phyloP scores from a whole-genome alignment of 192 early-diverging fungal genomes.

The Coemansia sp. region DNA sequence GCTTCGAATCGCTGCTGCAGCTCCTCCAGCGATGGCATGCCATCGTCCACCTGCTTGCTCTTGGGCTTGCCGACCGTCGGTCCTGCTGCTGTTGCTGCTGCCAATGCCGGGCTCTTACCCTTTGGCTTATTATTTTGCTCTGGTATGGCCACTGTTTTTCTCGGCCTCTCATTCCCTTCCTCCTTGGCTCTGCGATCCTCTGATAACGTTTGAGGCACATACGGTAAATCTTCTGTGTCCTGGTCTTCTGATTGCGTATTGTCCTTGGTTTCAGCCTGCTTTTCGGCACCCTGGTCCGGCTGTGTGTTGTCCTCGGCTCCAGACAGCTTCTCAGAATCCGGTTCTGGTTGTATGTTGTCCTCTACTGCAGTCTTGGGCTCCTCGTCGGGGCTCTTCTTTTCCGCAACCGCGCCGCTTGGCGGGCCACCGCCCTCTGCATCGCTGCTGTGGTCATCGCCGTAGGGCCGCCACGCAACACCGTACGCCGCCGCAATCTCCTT shows the following conservation, averaged over 20 bases:
- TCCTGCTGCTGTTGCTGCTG: too few species aligned
- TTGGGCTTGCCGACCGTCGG: conserved; percentile 8
- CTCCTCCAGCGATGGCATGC: conserved; percentile 71
- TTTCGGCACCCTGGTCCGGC: not conserved
- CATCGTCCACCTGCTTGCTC: conserved; percentile 35
- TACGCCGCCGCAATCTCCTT: conserved; percentile 87
- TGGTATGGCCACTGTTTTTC: conserved; percentile 2
- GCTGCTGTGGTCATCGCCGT: conserved; percentile 40
- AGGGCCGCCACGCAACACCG: conserved; percentile 70
- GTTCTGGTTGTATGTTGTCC: not conserved
- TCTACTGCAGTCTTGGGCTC: not conserved
- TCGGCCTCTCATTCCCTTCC: not conserved
- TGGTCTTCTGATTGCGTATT: not conserved
- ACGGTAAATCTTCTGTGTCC: not conserved
- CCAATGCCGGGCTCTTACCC: not conserved
- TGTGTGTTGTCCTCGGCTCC: not conserved
- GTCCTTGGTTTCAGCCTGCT: not conserved
- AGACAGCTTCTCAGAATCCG: not conserved
- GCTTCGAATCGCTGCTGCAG: conserved; percentile 77
- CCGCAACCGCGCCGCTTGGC: not conserved
- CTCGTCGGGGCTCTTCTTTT: not conserved
- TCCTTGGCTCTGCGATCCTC: not conserved
- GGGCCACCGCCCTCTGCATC: not conserved
- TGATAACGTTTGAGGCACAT: not conserved
- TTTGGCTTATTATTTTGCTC: not conserved